Conservation (phyloP, 2,329 filamentous ascomycete genomes). For the Fusarium liriodendri region DNA sequence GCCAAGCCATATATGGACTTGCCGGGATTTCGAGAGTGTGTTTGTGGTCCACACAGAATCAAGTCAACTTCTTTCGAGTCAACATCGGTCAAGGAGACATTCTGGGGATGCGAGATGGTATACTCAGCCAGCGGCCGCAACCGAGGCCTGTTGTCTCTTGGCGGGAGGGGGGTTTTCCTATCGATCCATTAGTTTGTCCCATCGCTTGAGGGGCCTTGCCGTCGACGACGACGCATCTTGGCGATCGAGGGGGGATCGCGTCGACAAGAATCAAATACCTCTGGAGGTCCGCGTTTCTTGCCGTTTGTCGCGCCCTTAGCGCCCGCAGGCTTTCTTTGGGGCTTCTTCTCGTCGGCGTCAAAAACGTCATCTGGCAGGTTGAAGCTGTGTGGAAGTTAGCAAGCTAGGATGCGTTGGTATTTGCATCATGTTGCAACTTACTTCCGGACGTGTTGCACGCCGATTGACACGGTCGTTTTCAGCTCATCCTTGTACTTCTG, state of each 20-base stretch:
- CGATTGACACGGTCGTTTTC: constrained; percentile 71
- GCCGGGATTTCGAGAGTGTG: constrained; percentile 11
- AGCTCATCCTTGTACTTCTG: constrained; percentile 79
- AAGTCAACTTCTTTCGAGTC: constrained; percentile 18
- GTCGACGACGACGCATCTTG: constrained; percentile 17
- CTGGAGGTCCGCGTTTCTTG: constrained; percentile 63
- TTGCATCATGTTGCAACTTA: constrained; percentile 58
- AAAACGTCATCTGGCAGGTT: constrained; percentile 93
- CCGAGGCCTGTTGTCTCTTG: constrained; percentile 56
- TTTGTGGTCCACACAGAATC: constrained; percentile 12
- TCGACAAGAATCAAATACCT: constrained; percentile 52
- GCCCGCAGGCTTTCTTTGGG: constrained; percentile 65
- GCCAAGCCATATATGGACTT: constrained; percentile 30
- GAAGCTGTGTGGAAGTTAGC: constrained; percentile 66
- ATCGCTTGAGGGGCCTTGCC: constrained; percentile 6
- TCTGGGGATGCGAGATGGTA: constrained; percentile 15
- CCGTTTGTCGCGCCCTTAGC: constrained; percentile 53
- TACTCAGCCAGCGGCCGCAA: constrained; percentile 54
- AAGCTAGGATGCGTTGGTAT: constrained; percentile 2
- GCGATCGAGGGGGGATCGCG: constrained; percentile 17
- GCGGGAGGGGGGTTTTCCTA: constrained; percentile 54
- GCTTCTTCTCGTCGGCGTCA: constrained; percentile 79
- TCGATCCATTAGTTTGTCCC: constrained; percentile 41
- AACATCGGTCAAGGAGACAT: constrained; percentile 18
- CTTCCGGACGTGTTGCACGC: constrained; percentile 88